Evolutionary conservation across 176 grass and related monocot species (phyloP).

Genomic region (Puya raimondii): DNA sequence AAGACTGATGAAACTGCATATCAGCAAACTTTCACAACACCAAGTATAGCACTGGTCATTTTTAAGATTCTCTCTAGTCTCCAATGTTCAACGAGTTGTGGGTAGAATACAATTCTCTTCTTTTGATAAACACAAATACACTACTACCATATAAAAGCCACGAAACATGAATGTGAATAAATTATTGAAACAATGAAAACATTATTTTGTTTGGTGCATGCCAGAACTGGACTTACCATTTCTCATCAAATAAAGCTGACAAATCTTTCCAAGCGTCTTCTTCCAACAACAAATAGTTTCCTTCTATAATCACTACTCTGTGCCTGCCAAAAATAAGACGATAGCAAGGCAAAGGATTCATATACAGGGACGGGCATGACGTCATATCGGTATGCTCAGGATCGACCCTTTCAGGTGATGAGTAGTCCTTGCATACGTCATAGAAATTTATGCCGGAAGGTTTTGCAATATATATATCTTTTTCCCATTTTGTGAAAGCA

Average conservation of each 20-base stretch:
- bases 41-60: no score
- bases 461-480: background rate
- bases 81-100: no score
- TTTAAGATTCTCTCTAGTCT: no score
- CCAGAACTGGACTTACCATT: slow-evolving; percentile 44
- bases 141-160: background rate
- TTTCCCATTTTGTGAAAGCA: no score
- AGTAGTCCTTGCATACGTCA: background rate
- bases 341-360: background rate
- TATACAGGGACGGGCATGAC: background rate
- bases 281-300: slow-evolving; percentile 83
- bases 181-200: background rate
- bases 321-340: slow-evolving; percentile 38
- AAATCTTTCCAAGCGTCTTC: slow-evolving; percentile 67
- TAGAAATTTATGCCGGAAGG: no score
- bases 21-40: no score
- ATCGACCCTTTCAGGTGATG: no score
- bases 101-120: no score
- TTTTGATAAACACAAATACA: background rate
- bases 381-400: no score
- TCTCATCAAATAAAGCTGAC: slow-evolving; percentile 70
- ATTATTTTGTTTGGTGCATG: slow-evolving; percentile 13
- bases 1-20: no score
- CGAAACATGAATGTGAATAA: background rate
- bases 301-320: slow-evolving; percentile 82